Percentiles rank a stretch among this genome's conserved stretches.
These are phyloP conservation scores for Fusarium xylarioides DNA, from an alignment of 2,329 filamentous ascomycete species.

Conservation along the genomic window DNA sequence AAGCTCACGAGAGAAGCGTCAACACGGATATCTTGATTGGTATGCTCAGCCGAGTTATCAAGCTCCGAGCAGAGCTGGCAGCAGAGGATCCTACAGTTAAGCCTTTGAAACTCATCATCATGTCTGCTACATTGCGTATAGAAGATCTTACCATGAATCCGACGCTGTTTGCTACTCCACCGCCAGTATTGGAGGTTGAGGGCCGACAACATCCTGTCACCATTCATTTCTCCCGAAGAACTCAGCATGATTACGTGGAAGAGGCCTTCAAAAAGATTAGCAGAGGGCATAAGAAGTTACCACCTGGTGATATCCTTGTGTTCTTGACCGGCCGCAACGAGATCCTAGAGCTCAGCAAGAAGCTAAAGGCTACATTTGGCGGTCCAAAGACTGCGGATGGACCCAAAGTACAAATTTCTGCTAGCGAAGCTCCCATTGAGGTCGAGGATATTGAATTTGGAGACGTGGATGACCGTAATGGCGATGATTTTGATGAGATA, in stretches of 20 bases:
- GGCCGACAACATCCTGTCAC: conserved; percentile 93
- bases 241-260: conserved; percentile 87
- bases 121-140: conserved; percentile 94
- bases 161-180: conserved; percentile 78
- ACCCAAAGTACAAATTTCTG: conserved; percentile 77
- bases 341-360: conserved; percentile 84
- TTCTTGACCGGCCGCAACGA: conserved; percentile 96
- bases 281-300: conserved; percentile 87
- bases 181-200: conserved; percentile 88
- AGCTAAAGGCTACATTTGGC: conserved; percentile 74
- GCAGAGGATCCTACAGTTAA: conserved; percentile 75
- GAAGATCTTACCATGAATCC: conserved; percentile 89
- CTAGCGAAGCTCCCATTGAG: conserved; percentile 81
- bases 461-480: conserved; percentile 69
- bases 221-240: conserved; percentile 85
- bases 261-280: conserved; percentile 89
- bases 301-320: conserved; percentile 88
- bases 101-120: conserved; percentile 93
- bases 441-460: conserved; percentile 89
- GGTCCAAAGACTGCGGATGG: conserved; percentile 64
- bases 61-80: conserved; percentile 78
- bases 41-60: conserved; percentile 93
- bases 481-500: conserved; percentile 68
- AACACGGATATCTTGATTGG: conserved; percentile 99
- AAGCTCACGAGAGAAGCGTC: conserved; percentile 95